Evolutionary conservation across 1,284 basidiomycete species (phyloP).

Genomic region (Boletus coffeatus): DNA sequence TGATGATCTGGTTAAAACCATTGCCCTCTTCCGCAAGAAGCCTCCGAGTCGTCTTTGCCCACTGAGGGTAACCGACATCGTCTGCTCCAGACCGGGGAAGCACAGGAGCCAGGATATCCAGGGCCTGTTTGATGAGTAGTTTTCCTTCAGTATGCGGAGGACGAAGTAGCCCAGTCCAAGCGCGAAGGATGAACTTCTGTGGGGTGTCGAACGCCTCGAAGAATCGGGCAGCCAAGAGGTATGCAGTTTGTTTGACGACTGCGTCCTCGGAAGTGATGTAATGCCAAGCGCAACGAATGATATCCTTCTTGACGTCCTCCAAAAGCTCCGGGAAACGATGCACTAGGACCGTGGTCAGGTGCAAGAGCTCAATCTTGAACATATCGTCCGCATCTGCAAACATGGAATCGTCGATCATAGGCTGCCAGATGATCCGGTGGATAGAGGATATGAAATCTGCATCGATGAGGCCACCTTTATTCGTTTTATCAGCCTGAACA

Average conservation of each 20-base stretch:
- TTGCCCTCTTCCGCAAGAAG: conserved; percentile 89
- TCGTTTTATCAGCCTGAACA: conserved; percentile 61
- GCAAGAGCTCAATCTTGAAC: conserved; percentile 88
- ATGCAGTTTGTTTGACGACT: conserved; percentile 92
- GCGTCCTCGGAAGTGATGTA: conserved; percentile 84
- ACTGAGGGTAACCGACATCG: conserved; percentile 68
- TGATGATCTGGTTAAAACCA: conserved; percentile 76
- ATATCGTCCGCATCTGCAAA: conserved; percentile 69
- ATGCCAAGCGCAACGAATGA: conserved; percentile 95
- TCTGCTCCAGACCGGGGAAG: conserved; percentile 56
- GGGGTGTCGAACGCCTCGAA: conserved; percentile 90
- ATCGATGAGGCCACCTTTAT: conserved; percentile 61
- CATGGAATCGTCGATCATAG: conserved; percentile 55
- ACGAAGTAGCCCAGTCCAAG: conserved; percentile 91
- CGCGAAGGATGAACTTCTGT: conserved; percentile 89
- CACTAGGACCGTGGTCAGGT: conserved; percentile 88
- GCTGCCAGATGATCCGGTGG: conserved; percentile 77
- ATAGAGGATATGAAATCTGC: conserved; percentile 64
- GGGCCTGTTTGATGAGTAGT: conserved; percentile 77
- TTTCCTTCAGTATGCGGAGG: conserved; percentile 81
- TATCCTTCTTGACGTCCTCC: conserved; percentile 83
- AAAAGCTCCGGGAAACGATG: conserved; percentile 78
- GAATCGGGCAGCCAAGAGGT: conserved; percentile 92
- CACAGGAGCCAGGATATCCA: conserved; percentile 90
- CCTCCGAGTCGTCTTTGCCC: conserved; percentile 88